A percentile compares a stretch with the other conserved stretches of the same genome.
phyloP scores from a whole-genome alignment of 345 rosid genomes.

The Zanthoxylum bungeanum region DNA sequence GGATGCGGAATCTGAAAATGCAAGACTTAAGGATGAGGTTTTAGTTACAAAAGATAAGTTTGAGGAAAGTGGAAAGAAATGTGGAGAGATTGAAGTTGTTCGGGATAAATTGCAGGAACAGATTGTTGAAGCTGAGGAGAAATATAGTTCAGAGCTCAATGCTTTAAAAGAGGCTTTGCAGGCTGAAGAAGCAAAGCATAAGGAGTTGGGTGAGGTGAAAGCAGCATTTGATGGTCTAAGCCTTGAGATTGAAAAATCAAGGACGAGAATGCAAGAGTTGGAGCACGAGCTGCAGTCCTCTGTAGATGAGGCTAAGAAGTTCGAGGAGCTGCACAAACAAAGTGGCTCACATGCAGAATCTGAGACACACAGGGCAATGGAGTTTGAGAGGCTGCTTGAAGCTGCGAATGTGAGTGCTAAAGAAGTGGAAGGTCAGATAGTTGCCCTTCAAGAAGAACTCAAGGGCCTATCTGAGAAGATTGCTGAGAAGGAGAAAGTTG shows the following conservation, averaged over 20 bases:
- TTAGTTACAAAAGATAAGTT: constrained; percentile 52
- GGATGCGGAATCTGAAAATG: constrained; percentile 65
- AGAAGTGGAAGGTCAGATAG: constrained; percentile 64
- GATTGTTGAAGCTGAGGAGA: constrained; percentile 63
- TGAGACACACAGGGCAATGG: constrained; percentile 66
- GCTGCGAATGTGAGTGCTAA: constrained; percentile 50
- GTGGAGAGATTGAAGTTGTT: constrained; percentile 55
- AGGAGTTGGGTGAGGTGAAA: constrained; percentile 69
- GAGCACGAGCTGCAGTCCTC: constrained; percentile 61
- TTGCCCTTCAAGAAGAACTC: constrained; percentile 62
- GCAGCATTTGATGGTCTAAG: constrained; percentile 67
- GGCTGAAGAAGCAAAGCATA: constrained; percentile 65
- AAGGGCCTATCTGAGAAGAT: constrained; percentile 58
- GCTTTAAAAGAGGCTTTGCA: constrained; percentile 59
- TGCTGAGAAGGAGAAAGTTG: constrained; percentile 64
- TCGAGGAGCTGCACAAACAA: constrained; percentile 77
- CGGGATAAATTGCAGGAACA: constrained; percentile 69
- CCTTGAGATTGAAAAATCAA: constrained; percentile 61
- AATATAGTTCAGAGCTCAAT: constrained; percentile 50
- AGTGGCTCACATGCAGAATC: constrained; percentile 78
- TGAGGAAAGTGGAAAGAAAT: constrained; percentile 55
- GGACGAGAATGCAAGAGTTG: constrained; percentile 62
- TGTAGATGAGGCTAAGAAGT: constrained; percentile 58
- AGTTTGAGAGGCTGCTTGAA: constrained; percentile 71
- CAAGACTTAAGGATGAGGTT: constrained; percentile 50